Base-by-base conservation (phyloP, 1,139 yeast species). In the Debaryomyces nepalensis region DNA sequence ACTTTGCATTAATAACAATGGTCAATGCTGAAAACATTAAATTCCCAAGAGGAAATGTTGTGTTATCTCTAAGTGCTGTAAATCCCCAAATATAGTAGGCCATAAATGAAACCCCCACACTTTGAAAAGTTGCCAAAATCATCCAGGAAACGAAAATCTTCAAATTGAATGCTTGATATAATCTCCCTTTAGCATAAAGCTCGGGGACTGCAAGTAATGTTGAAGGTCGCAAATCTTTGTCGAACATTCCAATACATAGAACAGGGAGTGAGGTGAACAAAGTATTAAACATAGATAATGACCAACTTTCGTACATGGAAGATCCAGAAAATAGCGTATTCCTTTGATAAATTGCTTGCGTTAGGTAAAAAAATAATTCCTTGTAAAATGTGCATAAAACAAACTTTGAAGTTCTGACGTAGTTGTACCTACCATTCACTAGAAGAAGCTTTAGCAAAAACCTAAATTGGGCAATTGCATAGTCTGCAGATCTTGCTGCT, bases 341-440 rank as follows among this genome's bases (percentile, higher is more conserved):
- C 46, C 96, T 70, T 62, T 95, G 99, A 63, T 81, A 95, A 26
- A 90, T 77, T 23, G 88, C 82, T 64, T 93, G 99, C 0, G 97
- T 83, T 58, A 93, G 68, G 57, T 91, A 95, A 58, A 95, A 93
- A 55, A 91, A 63, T 47, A 91, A 70, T 60, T 95, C 99, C 63
- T 95, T 95, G 80, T 91, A 93, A 59, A 93, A 95, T 0, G 99
- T 95, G 46, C 96, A 87, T 52, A 93, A 71, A 35, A 93, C 91
- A 65, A 93, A 95, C 62, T 91, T 91, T 40, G 95, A 81, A 0
- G 97, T 90, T 47, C 99, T 74, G 47, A 90, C 81, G 59, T 95
- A 95, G 60, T 93, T 93, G 75, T 95, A 93, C 22, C 98, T 77
- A 2, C 99, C 99, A 68, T 95, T 97, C 7, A 95, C 99, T 40